Evolutionary conservation across 192 early-diverging fungal species (phyloP), one percentile per base, ranked within the genome.

Genomic region (Phycomyces blakesleeanus): DNA sequence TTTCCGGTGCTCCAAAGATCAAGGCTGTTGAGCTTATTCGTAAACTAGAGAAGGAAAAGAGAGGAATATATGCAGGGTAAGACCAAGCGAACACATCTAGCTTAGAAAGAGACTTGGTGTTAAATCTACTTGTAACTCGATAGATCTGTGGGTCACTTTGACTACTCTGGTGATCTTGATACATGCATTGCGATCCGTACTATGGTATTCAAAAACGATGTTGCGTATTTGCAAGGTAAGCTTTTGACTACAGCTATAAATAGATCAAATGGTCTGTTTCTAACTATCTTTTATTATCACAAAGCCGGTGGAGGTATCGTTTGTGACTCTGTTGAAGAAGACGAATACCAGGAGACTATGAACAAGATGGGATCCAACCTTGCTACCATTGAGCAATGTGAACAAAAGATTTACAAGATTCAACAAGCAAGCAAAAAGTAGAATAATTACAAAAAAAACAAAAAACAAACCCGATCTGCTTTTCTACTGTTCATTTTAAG

Each of bases 171-270:
- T 59, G 88, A 88, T 57, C 73, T 99, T 73, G 95, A 99, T 69
- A 99, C 97, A 7, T 94, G 94, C 71, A 98, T 99, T 81, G 93
- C 94, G 15, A 95, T 99, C 69, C 92, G 97, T 24, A 98, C 96
- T 12, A 96, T 98, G 93, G 78, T 98, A 18, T 94, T 98, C 79
- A 98, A 98, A 81, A 91, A 97, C 62, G 93, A 92, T 22, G 73
- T 90, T 21, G 96, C 93, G 4, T 96, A 97, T 69, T 78, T 98
- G 71, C 96, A 99, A 79, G 92, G 77, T 79, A 67, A 55, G 20
- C 2, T 6, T 14, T 34, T 34, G 18, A 11, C 9, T 5, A 41
- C 14, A n/a, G n/a, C 5, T 8, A 55, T 55, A 27, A 10, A 8
- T 55, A 41, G 14, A 57, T 22, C n/a, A 0, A 39, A 2, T 40